phyloP scores from a whole-genome alignment of 2,329 filamentous ascomycete genomes.

The Fusarium pseudoanthophilum region DNA sequence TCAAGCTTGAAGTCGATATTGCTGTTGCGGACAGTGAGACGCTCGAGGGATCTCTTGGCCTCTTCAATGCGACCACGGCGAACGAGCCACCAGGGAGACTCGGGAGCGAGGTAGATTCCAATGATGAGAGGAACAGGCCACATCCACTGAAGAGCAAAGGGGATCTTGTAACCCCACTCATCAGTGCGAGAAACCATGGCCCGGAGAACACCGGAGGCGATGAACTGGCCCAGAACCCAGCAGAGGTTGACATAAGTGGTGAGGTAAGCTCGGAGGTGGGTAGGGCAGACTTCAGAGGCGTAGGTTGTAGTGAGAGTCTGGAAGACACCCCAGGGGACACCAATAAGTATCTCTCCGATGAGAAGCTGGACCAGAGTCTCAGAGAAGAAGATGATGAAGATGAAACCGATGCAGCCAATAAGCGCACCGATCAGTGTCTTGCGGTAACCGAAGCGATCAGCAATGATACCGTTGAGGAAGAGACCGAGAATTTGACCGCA shows the following conservation, averaged over 20 bases:
- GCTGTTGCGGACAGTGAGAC: conserved; percentile 54
- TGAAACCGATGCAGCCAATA: conserved; percentile 53
- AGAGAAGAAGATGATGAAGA: conserved; percentile 62
- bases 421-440: conserved; percentile 59
- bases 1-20: conserved; percentile 52
- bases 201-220: conserved; percentile 56
- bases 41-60: conserved; percentile 52
- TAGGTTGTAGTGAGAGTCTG: conserved; percentile 60
- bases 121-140: conserved; percentile 59
- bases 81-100: conserved; percentile 63
- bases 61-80: conserved; percentile 53
- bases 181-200: conserved; percentile 51
- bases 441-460: conserved; percentile 59
- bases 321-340: conserved; percentile 60
- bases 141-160: conserved; percentile 62
- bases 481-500: conserved; percentile 63
- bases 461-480: conserved; percentile 59
- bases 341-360: conserved; percentile 58
- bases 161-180: conserved; percentile 59
- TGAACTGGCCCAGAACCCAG: conserved; percentile 61
- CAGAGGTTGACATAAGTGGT: conserved; percentile 62
- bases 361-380: conserved; percentile 54
- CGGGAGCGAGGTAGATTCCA: conserved; percentile 57
- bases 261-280: conserved; percentile 60
- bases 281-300: conserved; percentile 59